Evolutionary conservation across 495 filamentous ascomycete species (phyloP).

Genomic region (Penicillium waksmanii): DNA sequence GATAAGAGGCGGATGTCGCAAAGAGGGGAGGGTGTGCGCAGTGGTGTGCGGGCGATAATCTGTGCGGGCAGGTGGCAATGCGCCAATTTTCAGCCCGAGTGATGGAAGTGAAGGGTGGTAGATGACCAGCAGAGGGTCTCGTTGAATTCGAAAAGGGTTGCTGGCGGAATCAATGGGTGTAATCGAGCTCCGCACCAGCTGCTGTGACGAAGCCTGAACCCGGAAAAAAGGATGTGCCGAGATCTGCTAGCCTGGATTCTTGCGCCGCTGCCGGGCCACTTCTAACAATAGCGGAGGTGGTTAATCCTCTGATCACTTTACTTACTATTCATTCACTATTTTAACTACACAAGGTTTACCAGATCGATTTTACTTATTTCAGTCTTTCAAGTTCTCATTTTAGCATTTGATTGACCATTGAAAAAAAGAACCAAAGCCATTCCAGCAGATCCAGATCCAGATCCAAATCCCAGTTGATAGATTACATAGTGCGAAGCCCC

Average conservation of each 20-base stretch:
- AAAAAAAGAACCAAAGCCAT: slow-evolving; percentile 6
- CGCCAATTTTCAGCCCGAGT: slow-evolving; percentile 3
- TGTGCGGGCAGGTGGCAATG: slow-evolving; percentile 10
- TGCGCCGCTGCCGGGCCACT: background rate
- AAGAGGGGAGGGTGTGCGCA: slow-evolving; percentile 18
- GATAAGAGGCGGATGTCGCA: slow-evolving; percentile 19
- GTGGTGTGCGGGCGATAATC: slow-evolving; percentile 10
- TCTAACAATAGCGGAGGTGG: background rate
- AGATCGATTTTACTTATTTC: background rate
- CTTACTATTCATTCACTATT: no score
- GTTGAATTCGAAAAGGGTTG: slow-evolving; percentile 20
- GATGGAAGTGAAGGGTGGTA: background rate
- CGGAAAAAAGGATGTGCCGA: slow-evolving; percentile 40
- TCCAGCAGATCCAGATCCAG: slow-evolving; percentile 1
- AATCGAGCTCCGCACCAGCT: slow-evolving; percentile 37
- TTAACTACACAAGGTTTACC: no score
- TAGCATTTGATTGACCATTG: background rate
- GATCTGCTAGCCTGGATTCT: background rate
- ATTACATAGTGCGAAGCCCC: slow-evolving; percentile 25
- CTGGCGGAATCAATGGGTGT: slow-evolving; percentile 21
- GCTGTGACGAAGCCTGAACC: slow-evolving; percentile 34
- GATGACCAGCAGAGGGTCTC: slow-evolving; percentile 5
- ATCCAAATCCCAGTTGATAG: slow-evolving; percentile 9
- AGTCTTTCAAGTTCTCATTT: background rate
- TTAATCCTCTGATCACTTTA: no score